phyloP scores from a whole-genome alignment of 2,329 filamentous ascomycete genomes.

The Aspergillus quadricinctus region DNA sequence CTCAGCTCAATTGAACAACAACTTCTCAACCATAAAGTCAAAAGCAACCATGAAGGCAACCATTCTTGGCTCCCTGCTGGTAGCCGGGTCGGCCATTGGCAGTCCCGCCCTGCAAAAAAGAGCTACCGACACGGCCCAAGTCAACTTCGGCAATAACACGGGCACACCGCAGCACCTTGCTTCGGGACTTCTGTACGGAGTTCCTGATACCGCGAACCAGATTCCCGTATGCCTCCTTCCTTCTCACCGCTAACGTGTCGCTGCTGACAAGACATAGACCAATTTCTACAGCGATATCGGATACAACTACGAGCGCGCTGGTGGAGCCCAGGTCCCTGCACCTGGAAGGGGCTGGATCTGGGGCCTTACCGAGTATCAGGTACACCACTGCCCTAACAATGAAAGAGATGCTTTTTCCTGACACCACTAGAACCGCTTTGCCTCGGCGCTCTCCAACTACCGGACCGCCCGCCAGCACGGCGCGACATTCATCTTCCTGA shows the following conservation, averaged over 20 bases:
- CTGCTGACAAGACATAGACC: background rate
- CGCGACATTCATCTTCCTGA: slow-evolving; percentile 3
- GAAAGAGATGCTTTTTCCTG: background rate
- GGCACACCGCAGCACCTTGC: background rate
- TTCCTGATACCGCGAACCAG: background rate
- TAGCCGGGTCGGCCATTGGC: background rate
- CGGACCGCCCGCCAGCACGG: background rate
- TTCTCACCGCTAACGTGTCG: background rate
- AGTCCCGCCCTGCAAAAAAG: background rate
- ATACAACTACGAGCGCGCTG: slow-evolving; percentile 6
- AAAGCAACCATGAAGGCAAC: background rate
- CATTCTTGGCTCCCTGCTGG: background rate
- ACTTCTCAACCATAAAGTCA: background rate
- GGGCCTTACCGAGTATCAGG: slow-evolving; percentile 23
- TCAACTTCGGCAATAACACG: background rate
- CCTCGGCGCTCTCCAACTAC: background rate
- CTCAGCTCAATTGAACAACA: background rate
- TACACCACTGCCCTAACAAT: background rate
- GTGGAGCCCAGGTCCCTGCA: slow-evolving; percentile 13
- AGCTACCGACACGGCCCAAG: background rate
- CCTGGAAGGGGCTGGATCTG: slow-evolving; percentile 36
- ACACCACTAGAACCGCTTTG: background rate
- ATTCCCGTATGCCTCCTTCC: background rate
- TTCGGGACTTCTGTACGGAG: background rate
- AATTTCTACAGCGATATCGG: slow-evolving; percentile 4